Base-by-base conservation (phyloP, 169 alveolate species). In the Plasmodium yoelii region DNA sequence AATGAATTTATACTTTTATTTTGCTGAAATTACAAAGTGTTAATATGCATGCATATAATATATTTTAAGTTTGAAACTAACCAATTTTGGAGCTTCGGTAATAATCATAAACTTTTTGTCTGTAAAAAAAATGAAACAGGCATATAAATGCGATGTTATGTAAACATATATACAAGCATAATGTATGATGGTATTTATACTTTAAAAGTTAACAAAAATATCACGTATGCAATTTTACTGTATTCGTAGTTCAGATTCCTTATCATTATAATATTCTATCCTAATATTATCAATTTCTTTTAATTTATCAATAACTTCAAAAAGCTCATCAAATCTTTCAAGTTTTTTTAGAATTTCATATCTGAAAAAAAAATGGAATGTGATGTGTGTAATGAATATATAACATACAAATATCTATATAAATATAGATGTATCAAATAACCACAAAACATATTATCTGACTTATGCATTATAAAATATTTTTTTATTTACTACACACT, bases 261-360 rank as follows among this genome's bases (percentile, higher is more conserved):
- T 28, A 19, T 80, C 90, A 19, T 49, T 61, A 47, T 80, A 80
- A 53, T 80, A 80, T 42, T 19, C 84, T 51, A 26, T 46, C 42
- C 90, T 68, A 34, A 55, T 51, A 46, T 47, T 18, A 42, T 80
- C 90, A 68, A 80, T 82, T n/a, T 53, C 24, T 59, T 80, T 80
- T 57, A 80, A 28, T 44, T 26, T 12, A 9, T 80, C 75, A 65
- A 80, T 80, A 26, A 80, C 34, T 47, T 67, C 55, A 26, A 80
- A 80, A 22, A 39, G 22, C 26, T 80, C 72, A 12, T 80, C 82
- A 49, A 80, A 80, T 46, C 10, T 56, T 80, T 80, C 90, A 10
- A 80, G 26, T 47, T 82, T 80, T 80, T 46, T 80, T 55, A 80
- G 34, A 44, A 80, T 80, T 80, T 80, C 90, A 46, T 65, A 55